A percentile compares a stretch with the other conserved stretches of the same genome.
Conservation (phyloP, 768 basidiomycete genomes). For the Termitomyces heimii region DNA sequence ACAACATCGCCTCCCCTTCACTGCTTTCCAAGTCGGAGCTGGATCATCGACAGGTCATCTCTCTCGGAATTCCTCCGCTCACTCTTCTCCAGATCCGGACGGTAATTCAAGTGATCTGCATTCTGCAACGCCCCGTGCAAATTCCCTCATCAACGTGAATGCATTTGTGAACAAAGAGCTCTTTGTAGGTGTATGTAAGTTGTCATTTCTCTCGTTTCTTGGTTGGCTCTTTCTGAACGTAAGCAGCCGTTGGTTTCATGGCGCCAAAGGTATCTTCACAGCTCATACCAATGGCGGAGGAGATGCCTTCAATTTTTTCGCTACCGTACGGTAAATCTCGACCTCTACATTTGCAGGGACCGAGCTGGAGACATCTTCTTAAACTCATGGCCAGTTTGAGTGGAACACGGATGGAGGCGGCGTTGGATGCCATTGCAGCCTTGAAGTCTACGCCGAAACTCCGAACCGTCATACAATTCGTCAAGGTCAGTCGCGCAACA, state of each 20-base stretch:
- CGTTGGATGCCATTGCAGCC: constrained; percentile 57
- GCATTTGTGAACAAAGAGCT: constrained; percentile 57
- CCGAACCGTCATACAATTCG: constrained; percentile 74
- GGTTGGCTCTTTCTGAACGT: background rate
- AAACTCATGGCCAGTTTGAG: constrained; percentile 72
- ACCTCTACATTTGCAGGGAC: constrained; percentile 67
- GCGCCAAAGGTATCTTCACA: constrained; percentile 47
- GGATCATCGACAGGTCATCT: background rate
- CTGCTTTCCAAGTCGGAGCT: background rate
- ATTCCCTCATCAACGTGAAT: constrained; percentile 27
- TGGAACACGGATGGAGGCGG: constrained; percentile 64
- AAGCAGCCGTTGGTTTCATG: constrained; percentile 61
- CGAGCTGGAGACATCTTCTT: constrained; percentile 68
- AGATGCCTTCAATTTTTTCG: constrained; percentile 70
- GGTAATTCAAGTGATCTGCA: background rate
- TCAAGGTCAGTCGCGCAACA: constrained; percentile 45
- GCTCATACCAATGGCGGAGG: constrained; percentile 39
- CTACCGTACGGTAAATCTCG: constrained; percentile 65
- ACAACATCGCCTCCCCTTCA: background rate
- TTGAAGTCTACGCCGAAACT: constrained; percentile 52
- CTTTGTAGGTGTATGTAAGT: constrained; percentile 60
- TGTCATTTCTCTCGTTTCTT: background rate
- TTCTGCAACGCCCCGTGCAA: background rate
- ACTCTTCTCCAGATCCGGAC: background rate
- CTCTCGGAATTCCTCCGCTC: constrained; percentile 2